phyloP scores from a whole-genome alignment of 371 early-diverging fungal genomes.

The Syncephalastrum sp. region DNA sequence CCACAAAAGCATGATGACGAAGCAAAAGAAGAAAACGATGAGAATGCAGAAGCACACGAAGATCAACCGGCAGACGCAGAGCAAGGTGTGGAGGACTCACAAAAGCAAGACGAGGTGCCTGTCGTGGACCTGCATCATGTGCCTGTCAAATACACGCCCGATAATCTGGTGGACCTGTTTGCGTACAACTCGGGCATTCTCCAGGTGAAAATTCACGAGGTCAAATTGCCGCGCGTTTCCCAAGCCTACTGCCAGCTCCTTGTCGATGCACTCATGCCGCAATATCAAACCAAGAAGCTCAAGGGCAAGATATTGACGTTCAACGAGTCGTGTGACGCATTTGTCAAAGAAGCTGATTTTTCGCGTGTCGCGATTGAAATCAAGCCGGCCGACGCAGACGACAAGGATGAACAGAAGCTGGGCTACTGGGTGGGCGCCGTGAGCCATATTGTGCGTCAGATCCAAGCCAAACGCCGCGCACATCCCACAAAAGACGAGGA shows the following conservation, averaged over 20 bases:
- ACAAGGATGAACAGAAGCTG: conserved; percentile 33
- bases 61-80: conserved; percentile 4
- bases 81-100: not conserved
- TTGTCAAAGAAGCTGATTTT: conserved; percentile 63
- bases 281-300: conserved; percentile 39
- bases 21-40: not conserved
- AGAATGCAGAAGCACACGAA: conserved; percentile 14
- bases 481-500: not conserved
- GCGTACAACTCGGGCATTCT: conserved; percentile 42
- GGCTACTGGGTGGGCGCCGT: conserved; percentile 41
- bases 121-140: conserved; percentile 24
- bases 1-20: conserved; percentile 25
- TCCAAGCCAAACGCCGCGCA: conserved; percentile 26
- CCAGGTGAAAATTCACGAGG: conserved; percentile 42
- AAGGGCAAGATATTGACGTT: conserved; percentile 33
- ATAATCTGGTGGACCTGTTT: conserved; percentile 38
- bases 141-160: conserved; percentile 42
- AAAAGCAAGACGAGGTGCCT: conserved; percentile 15
- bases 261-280: conserved; percentile 40
- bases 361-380: conserved; percentile 57
- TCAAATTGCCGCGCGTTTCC: conserved; percentile 21
- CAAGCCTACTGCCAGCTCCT: conserved; percentile 37
- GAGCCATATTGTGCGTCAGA: conserved; percentile 30
- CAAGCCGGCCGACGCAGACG: conserved; percentile 32
- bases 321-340: conserved; percentile 49